A percentile compares a stretch with the other conserved stretches of the same genome.
Conservation (phyloP, 2,329 filamentous ascomycete species). For the Talaromyces albobiverticillius region DNA sequence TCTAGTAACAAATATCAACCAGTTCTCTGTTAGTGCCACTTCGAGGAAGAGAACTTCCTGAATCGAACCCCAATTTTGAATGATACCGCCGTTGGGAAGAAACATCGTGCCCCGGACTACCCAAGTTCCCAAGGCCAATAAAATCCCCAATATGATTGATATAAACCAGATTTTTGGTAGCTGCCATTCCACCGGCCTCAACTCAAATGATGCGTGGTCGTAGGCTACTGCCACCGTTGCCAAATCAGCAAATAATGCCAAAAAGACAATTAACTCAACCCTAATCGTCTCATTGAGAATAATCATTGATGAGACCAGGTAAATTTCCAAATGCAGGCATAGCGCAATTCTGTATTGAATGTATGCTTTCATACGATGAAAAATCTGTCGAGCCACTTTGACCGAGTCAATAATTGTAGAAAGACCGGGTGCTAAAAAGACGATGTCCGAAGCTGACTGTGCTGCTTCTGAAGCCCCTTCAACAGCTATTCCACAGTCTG, state of each 20-base stretch:
- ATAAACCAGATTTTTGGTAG: conserved; percentile 81
- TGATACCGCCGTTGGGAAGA: conserved; percentile 66
- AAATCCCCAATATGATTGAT: conserved; percentile 54
- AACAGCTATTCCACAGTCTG: conserved; percentile 71
- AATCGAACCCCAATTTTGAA: conserved; percentile 70
- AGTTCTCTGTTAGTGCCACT: conserved; percentile 90
- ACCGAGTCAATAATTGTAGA: conserved; percentile 71
- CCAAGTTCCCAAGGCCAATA: conserved; percentile 72
- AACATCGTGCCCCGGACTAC: conserved; percentile 69
- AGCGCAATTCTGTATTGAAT: conserved; percentile 76
- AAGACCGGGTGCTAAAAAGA: conserved; percentile 69
- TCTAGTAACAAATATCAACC: conserved; percentile 94
- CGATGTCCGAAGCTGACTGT: conserved; percentile 70
- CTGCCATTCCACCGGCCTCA: conserved; percentile 76
- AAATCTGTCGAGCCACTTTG: conserved; percentile 71
- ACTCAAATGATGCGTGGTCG: conserved; percentile 76
- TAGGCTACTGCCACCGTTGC: conserved; percentile 80
- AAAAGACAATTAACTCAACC: conserved; percentile 72
- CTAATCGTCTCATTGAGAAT: conserved; percentile 76
- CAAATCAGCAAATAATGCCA: conserved; percentile 75
- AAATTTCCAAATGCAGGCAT: conserved; percentile 71
- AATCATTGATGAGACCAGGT: conserved; percentile 73
- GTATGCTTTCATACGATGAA: conserved; percentile 76
- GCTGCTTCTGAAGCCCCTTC: conserved; percentile 71
- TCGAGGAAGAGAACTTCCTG: conserved; percentile 83